Conservation (phyloP, 108 stramenopile species). For the Fragilaria radians region DNA sequence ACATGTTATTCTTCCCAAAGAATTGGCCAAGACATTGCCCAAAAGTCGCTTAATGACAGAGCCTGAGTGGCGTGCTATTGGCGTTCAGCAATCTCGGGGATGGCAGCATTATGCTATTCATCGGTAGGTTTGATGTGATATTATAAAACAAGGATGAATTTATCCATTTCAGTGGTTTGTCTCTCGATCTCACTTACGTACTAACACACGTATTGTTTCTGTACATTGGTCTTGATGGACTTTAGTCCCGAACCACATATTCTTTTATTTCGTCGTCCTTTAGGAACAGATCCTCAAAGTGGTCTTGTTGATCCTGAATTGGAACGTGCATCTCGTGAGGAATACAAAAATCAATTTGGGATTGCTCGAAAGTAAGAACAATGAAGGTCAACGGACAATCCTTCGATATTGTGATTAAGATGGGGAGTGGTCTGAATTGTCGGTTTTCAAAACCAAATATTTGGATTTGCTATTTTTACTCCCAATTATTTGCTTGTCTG, state of each 20-base stretch:
- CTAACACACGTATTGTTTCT: no score
- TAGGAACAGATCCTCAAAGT: constrained; percentile 96
- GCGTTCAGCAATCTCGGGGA: constrained; percentile 96
- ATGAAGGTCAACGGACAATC: background rate
- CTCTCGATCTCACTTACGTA: no score
- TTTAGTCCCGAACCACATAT: constrained; percentile 96
- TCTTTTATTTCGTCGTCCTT: constrained; percentile 93
- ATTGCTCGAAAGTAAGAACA: constrained; percentile 36
- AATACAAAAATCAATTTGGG: constrained; percentile 82
- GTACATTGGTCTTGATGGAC: constrained; percentile 6
- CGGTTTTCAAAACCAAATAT: constrained; percentile 1
- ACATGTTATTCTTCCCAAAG: constrained; percentile 97
- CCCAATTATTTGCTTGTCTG: no score
- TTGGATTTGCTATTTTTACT: background rate
- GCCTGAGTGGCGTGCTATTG: constrained; percentile 94
- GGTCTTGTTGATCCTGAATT: constrained; percentile 84
- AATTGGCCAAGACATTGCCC: constrained; percentile 92
- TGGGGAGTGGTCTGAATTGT: constrained; percentile 1
- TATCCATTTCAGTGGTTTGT: no score
- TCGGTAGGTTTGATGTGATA: constrained; percentile 53
- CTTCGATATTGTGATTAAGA: no score
- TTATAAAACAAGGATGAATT: constrained; percentile 3
- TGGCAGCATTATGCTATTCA: constrained; percentile 99
- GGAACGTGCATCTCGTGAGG: constrained; percentile 73
- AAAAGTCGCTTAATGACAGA: constrained; percentile 91